Evolutionary conservation across 2,329 filamentous ascomycete species (phyloP).

Genomic region (Aspergillus latus): DNA sequence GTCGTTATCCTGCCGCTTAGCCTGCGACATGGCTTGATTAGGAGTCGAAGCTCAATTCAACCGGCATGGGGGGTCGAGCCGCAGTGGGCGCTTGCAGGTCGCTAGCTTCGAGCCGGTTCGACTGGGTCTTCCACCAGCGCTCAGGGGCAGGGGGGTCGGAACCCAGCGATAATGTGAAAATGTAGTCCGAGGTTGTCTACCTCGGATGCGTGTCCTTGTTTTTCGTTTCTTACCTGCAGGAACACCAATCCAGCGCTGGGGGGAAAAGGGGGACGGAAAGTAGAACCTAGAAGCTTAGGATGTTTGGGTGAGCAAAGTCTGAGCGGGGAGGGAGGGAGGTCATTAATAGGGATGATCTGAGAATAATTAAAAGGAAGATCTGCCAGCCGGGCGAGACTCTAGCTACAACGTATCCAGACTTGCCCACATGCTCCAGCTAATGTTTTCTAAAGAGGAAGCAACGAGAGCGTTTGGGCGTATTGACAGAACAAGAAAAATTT

Average conservation of each 20-base stretch:
- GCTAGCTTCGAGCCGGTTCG: slow-evolving; percentile 20
- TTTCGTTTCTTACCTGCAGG: background rate
- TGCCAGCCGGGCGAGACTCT: background rate
- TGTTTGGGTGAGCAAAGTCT: slow-evolving; percentile 1
- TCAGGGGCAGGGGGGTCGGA: slow-evolving; percentile 15
- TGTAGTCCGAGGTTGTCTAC: background rate
- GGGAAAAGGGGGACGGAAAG: background rate
- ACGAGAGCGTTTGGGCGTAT: background rate
- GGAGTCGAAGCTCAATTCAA: slow-evolving; percentile 18
- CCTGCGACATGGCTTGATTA: slow-evolving; percentile 37
- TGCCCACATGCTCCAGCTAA: background rate
- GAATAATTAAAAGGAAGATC: slow-evolving; percentile 12
- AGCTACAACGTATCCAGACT: background rate
- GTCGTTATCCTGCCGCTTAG: slow-evolving; percentile 32
- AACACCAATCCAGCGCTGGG: slow-evolving; percentile 3
- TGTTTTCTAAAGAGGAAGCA: slow-evolving; percentile 4
- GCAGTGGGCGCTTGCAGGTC: slow-evolving; percentile 14
- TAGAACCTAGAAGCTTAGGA: background rate
- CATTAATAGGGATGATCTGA: slow-evolving; percentile 10
- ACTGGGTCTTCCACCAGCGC: slow-evolving; percentile 13
- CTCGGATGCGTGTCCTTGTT: slow-evolving; percentile 4
- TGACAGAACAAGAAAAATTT: background rate
- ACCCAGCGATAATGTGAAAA: background rate
- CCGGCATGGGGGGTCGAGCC: slow-evolving; percentile 15
- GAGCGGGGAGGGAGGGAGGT: slow-evolving; percentile 10